These are phyloP conservation scores for Talaromyces sp. DNA, from an alignment of 2,329 filamentous ascomycete genomes.

Conservation along the genomic window DNA sequence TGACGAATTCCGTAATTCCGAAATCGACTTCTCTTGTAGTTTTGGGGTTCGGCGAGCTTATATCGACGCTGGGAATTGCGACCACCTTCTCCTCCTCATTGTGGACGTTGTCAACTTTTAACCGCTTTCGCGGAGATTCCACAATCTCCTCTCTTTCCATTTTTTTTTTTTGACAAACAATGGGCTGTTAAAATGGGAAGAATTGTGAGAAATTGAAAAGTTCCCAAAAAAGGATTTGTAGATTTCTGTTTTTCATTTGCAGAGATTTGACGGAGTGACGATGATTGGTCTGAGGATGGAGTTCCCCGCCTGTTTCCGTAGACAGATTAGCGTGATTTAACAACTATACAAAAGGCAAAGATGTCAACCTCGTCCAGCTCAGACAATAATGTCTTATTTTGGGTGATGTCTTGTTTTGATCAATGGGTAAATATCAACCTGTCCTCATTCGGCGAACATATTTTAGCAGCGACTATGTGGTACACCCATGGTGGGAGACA, in stretches of 20 bases:
- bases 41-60: background rate
- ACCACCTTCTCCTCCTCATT: conserved; percentile 15
- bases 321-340: background rate
- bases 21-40: conserved; percentile 41
- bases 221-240: background rate
- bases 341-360: background rate
- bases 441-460: no score
- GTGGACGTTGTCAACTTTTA: conserved; percentile 20
- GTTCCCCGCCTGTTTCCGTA: background rate
- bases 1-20: conserved; percentile 62
- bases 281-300: background rate
- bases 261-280: background rate
- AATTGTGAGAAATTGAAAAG: background rate
- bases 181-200: background rate
- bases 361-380: background rate
- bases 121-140: conserved; percentile 21
- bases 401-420: background rate
- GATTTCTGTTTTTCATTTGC: background rate
- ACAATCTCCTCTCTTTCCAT: conserved; percentile 15
- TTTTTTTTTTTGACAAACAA: no score
- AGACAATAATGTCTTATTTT: background rate
- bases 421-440: background rate
- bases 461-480: background rate
- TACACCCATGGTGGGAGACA: background rate
- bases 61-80: conserved; percentile 14